A percentile compares a stretch with the other conserved stretches of the same genome.
These are phyloP conservation scores for Aspergillus latus DNA, from an alignment of 2,329 filamentous ascomycete genomes.

Conservation along the genomic window DNA sequence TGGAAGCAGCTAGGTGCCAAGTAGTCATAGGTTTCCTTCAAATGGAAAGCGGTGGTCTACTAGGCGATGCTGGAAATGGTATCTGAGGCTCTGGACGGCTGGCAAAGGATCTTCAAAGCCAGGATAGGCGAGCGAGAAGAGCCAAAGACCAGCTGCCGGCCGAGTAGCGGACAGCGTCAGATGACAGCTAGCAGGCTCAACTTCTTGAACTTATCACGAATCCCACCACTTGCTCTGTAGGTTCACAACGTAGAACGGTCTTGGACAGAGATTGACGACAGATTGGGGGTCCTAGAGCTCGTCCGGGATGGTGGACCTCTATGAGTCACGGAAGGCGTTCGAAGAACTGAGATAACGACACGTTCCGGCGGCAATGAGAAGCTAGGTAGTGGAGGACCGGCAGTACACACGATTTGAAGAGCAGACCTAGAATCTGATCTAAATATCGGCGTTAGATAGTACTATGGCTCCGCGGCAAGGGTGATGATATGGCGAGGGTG, in stretches of 20 bases:
- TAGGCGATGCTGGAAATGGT: too few relatives aligned
- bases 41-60: neutral
- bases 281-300: conserved; percentile 21
- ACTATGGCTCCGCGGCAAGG: conserved; percentile 14
- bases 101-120: conserved; percentile 26
- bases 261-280: conserved; percentile 9
- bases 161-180: conserved; percentile 18
- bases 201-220: conserved; percentile 5
- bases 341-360: conserved; percentile 17
- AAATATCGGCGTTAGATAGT: conserved; percentile 10
- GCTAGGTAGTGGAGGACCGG: conserved; percentile 8
- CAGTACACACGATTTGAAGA: conserved; percentile 19
- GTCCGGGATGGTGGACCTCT: conserved; percentile 18
- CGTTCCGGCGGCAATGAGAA: conserved; percentile 6
- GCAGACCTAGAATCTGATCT: conserved; percentile 15
- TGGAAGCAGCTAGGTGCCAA: conserved; percentile 21
- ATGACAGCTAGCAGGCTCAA: conserved; percentile 20
- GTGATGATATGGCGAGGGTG: conserved; percentile 8
- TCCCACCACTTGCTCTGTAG: conserved; percentile 19
- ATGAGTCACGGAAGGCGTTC: conserved; percentile 27
- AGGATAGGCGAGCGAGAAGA: conserved; percentile 21
- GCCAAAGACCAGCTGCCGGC: conserved; percentile 28
- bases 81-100: conserved; percentile 25
- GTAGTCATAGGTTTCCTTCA: conserved; percentile 29
- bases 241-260: conserved; percentile 19